Percentiles rank a stretch among this genome's conserved stretches.
Conservation (phyloP, 441 rosid species). For the Daphne laureola region DNA sequence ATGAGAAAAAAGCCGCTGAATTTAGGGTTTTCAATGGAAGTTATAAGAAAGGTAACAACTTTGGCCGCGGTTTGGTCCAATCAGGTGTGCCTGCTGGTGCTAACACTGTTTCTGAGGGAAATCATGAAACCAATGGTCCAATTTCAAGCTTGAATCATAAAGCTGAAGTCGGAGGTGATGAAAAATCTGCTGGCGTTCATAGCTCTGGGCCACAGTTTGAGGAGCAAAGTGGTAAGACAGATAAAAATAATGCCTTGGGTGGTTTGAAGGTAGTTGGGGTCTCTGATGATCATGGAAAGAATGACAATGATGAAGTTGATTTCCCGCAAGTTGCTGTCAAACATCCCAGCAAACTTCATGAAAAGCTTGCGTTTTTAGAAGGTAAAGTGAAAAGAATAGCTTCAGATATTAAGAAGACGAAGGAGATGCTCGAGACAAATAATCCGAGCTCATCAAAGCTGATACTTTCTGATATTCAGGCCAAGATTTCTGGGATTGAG, state of each 20-base stretch:
- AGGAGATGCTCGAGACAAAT: slow-evolving; percentile 85
- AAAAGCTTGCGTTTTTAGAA: slow-evolving; percentile 91
- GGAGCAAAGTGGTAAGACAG: slow-evolving; percentile 17
- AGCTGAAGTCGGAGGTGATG: slow-evolving; percentile 12
- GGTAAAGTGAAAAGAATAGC: slow-evolving; percentile 95
- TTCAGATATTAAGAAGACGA: slow-evolving; percentile 84
- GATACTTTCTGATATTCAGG: slow-evolving; percentile 71
- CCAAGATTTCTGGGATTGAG: slow-evolving; percentile 87
- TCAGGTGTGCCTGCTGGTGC: slow-evolving; percentile 16
- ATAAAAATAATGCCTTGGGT: slow-evolving; percentile 24
- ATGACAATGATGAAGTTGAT: slow-evolving; percentile 22
- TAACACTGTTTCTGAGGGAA: slow-evolving; percentile 8
- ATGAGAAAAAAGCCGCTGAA: slow-evolving; percentile 15
- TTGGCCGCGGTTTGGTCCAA: slow-evolving; percentile 20
- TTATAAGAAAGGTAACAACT: slow-evolving; percentile 15
- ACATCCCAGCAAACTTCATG: slow-evolving; percentile 70
- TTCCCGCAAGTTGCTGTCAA: slow-evolving; percentile 21
- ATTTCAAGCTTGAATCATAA: slow-evolving; percentile 18
- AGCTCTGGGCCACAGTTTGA: slow-evolving; percentile 22
- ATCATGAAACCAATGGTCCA: slow-evolving; percentile 14
- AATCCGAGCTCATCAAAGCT: slow-evolving; percentile 70
- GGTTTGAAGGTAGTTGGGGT: slow-evolving; percentile 29
- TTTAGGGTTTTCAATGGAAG: slow-evolving; percentile 13
- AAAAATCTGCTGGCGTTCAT: slow-evolving; percentile 22
- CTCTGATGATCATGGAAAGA: slow-evolving; percentile 30